A percentile compares a stretch with the other conserved stretches of the same genome.
These are phyloP conservation scores for Rhizoclosmatium sp. DNA, from an alignment of 192 early-diverging fungal species.

Conservation along the genomic window DNA sequence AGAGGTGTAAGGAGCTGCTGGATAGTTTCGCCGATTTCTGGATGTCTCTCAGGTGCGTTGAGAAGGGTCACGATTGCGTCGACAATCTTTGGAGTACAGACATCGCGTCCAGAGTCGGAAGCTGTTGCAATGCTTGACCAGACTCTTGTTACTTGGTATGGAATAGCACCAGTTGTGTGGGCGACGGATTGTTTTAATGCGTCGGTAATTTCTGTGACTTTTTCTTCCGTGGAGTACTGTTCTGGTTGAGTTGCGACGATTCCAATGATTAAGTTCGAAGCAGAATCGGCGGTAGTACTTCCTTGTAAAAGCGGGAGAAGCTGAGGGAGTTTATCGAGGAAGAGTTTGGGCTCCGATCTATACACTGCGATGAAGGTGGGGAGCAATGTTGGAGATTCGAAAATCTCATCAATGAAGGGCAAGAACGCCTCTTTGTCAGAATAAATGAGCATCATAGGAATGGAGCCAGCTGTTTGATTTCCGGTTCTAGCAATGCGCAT, in stretches of 20 bases:
- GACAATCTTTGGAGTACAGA: not conserved
- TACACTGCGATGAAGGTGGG: not conserved
- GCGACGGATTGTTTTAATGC: no score
- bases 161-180: no score
- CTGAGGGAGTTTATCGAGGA: not conserved
- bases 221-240: no score
- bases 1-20: not conserved
- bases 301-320: not conserved
- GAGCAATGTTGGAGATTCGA: not conserved
- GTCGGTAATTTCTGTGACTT: no score
- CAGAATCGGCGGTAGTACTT: not conserved
- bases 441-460: constrained; percentile 1
- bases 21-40: not conserved
- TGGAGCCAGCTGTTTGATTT: not conserved
- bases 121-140: not conserved
- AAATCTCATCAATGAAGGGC: not conserved
- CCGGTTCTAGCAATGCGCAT: not conserved
- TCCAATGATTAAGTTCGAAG: no score
- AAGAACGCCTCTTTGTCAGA: not conserved
- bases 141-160: no score
- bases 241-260: no score
- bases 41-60: not conserved
- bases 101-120: not conserved
- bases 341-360: not conserved
- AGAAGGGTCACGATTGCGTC: not conserved